Base-by-base conservation (phyloP, 495 filamentous ascomycete genomes). In the Podospora didyma region DNA sequence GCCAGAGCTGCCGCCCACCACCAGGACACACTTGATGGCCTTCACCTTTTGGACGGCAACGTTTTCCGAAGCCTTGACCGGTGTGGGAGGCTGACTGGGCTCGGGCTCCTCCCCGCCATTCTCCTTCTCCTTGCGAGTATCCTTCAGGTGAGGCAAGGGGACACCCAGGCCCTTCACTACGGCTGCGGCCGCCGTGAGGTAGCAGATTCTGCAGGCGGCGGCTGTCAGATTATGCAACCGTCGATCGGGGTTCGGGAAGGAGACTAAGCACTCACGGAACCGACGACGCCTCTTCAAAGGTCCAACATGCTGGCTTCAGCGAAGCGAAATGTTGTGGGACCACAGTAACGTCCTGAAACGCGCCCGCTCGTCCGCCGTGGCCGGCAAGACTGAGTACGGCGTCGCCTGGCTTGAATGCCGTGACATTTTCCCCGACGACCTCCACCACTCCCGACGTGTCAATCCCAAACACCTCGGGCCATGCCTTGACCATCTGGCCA, bases 1-100 rank as follows among this genome's bases (percentile, higher is more conserved):
- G 19, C 61, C 69, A 5, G 76, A 77, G 55, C 68, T 70, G 19
- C 73, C 76, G 49, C 76, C 76, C 0, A 79, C 53, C 17, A 79
- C 60, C 10, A 78, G 73, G 45, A 77, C 57, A 0, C 72, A 71
- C 34, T 62, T 61, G 46, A 54, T 19, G 0, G 39, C 22, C 1
- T 39, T 7, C 17, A 48, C 1, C 2, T 31, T 28, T 34, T 49
- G 7, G 1, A 2, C n/a, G 39, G 14, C 39, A 42, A 16, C n/a
- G n/a, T 42, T 42, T 5, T 14, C 14, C 34, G 34, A 37, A 7
- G 16, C 1, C 39, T 16, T 7, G 14, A 16, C 39, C 1, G 12
- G 9, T 1, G 12, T 17, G 39, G n/a, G 6, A 14, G 12, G 12
- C 9, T 4, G 9, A 34, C 34, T 37, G 28, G 39, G 22, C 4